These are phyloP conservation scores for Monilinia fructicola DNA, from an alignment of 2,329 filamentous ascomycete species.

Conservation along the genomic window DNA sequence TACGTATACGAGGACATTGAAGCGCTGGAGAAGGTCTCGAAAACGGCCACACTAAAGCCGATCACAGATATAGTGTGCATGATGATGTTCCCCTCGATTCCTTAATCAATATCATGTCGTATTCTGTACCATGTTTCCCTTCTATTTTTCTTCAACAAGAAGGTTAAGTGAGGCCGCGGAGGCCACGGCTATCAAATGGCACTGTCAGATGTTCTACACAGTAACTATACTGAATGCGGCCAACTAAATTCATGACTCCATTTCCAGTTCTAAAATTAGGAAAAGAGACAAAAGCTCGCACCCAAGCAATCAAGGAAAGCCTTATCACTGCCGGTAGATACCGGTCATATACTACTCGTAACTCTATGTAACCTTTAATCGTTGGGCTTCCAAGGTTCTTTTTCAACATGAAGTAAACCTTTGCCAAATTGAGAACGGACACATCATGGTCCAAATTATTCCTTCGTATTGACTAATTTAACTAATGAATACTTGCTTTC, in stretches of 20 bases:
- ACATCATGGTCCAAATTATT: slow-evolving; percentile 8
- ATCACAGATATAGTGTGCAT: slow-evolving; percentile 19
- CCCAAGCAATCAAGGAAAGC: not conserved
- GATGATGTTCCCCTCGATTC: slow-evolving; percentile 13
- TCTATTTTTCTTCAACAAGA: slow-evolving; percentile 11
- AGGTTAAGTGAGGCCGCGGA: not conserved
- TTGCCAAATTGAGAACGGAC: slow-evolving; percentile 10
- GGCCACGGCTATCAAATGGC: not conserved
- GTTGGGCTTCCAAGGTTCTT: slow-evolving; percentile 8
- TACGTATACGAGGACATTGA: slow-evolving; percentile 22
- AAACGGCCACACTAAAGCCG: slow-evolving; percentile 15
- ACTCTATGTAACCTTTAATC: not conserved
- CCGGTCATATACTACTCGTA: slow-evolving; percentile 4
- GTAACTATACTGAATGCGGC: not conserved
- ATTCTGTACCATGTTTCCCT: not conserved
- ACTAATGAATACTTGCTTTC: slow-evolving; percentile 4
- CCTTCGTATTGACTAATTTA: not conserved
- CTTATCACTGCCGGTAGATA: slow-evolving; percentile 17
- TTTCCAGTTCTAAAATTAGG: not conserved
- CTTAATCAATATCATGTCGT: slow-evolving; percentile 15
- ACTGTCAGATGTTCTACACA: slow-evolving; percentile 2
- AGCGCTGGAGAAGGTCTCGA: slow-evolving; percentile 21
- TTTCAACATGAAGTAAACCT: not conserved
- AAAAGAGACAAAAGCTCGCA: not conserved
- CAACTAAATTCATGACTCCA: too few relatives aligned